These are phyloP conservation scores for Colletotrichum sp. DNA, from an alignment of 2,329 filamentous ascomycete species.

Conservation along the genomic window DNA sequence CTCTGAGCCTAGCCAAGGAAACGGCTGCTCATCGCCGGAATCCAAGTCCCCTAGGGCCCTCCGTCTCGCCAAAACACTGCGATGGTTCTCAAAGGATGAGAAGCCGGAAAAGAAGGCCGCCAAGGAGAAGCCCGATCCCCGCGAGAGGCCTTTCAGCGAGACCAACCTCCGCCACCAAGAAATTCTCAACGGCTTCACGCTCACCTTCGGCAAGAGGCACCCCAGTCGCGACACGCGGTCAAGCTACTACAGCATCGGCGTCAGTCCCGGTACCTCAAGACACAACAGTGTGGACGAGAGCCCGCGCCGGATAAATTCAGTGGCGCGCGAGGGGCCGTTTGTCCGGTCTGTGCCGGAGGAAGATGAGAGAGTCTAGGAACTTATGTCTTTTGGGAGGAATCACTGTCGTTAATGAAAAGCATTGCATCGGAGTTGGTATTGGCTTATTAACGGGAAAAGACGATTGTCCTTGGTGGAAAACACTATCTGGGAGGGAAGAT, in stretches of 20 bases:
- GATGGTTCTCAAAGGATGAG: conserved; percentile 29
- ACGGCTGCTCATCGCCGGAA: conserved; percentile 26
- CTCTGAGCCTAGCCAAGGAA: conserved; percentile 37
- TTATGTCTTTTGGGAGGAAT: neutral
- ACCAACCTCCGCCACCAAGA: conserved; percentile 53
- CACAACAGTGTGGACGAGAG: conserved; percentile 36
- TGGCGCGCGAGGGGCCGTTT: neutral
- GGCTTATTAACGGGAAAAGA: neutral
- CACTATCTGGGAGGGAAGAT: neutral
- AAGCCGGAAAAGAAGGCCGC: conserved; percentile 30
- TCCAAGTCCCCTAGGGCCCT: conserved; percentile 12
- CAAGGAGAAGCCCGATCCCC: conserved; percentile 37
- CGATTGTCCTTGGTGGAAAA: neutral
- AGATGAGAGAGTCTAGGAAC: neutral
- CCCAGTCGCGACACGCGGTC: conserved; percentile 3
- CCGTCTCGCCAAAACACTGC: conserved; percentile 20
- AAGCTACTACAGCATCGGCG: conserved; percentile 19
- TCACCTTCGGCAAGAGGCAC: conserved; percentile 43
- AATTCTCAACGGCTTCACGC: conserved; percentile 49
- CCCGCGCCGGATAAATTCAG: neutral
- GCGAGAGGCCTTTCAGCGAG: conserved; percentile 49
- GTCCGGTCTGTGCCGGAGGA: conserved; percentile 6
- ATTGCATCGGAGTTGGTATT: conserved; percentile 1
- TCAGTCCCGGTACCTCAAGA: conserved; percentile 52
- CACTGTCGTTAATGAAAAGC: neutral